These are phyloP conservation scores for Basidioascus undulatus DNA, from an alignment of 768 basidiomycete species.

Conservation along the genomic window DNA sequence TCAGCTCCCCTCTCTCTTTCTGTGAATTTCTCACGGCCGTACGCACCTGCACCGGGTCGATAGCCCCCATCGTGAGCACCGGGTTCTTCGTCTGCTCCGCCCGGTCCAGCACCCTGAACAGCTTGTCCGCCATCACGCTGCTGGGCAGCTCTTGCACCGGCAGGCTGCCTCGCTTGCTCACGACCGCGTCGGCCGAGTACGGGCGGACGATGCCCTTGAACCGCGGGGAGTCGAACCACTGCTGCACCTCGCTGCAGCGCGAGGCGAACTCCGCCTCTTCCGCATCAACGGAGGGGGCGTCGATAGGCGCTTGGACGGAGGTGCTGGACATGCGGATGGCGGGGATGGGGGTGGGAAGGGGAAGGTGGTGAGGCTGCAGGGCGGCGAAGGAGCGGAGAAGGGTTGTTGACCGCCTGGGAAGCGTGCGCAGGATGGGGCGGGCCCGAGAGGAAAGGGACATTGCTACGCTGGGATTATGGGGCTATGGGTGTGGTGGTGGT, in stretches of 20 bases:
- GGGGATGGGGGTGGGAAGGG: no score
- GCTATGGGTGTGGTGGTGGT: no score
- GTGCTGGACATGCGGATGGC: no score
- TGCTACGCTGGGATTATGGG: no score
- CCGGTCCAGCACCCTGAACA: conserved; percentile 40
- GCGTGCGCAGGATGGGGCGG: no score
- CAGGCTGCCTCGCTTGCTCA: conserved; percentile 67
- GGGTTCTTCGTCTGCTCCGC: conserved; percentile 40
- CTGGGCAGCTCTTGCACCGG: conserved; percentile 53
- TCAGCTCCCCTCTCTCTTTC: no score
- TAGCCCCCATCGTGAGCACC: conserved; percentile 75
- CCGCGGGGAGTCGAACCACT: conserved; percentile 52
- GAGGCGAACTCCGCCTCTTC: conserved; percentile 36
- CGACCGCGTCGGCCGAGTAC: conserved; percentile 56
- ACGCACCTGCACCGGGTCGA: conserved; percentile 80
- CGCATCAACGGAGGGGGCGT: conserved; percentile 31
- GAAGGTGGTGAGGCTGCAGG: no score
- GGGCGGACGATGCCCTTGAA: conserved; percentile 50
- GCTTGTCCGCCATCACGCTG: conserved; percentile 59
- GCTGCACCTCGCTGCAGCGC: conserved; percentile 36
- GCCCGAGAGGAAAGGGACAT: no score
- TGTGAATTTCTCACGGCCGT: no score
- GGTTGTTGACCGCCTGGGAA: no score
- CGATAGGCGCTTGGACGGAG: no score
- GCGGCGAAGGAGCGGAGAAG: no score